phyloP scores from a whole-genome alignment of 306 rosid species.

The Cyclanthera cordifolia region DNA sequence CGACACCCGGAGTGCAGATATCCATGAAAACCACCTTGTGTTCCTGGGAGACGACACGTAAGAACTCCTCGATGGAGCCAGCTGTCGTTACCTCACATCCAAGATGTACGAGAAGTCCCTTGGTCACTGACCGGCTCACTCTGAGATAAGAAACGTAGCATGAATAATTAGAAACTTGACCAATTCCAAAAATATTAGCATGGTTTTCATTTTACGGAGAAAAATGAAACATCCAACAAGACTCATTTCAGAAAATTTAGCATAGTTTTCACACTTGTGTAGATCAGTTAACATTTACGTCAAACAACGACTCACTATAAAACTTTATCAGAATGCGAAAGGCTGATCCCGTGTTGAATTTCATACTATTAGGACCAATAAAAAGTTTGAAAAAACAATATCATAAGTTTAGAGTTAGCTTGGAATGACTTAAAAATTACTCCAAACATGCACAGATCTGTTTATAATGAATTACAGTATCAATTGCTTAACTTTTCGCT shows the following conservation, averaged over 20 bases:
- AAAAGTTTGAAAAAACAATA: not conserved
- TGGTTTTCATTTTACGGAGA: no score
- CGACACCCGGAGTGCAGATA: slow-evolving; percentile 42
- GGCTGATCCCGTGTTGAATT: not conserved
- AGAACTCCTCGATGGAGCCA: slow-evolving; percentile 56
- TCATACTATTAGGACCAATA: not conserved
- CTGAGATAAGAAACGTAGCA: slow-evolving; percentile 25
- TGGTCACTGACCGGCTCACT: slow-evolving; percentile 71
- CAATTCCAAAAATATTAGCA: no score
- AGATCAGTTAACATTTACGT: not conserved
- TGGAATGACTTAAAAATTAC: no score
- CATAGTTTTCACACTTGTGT: not conserved
- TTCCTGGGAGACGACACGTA: slow-evolving; percentile 49
- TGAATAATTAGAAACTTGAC: not conserved
- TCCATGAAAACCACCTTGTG: slow-evolving; percentile 76
- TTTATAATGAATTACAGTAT: not conserved
- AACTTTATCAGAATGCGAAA: not conserved
- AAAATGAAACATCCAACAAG: no score
- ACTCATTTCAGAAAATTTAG: no score
- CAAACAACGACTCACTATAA: not conserved
- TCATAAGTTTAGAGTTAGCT: not conserved
- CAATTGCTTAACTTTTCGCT: not conserved
- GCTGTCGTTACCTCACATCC: slow-evolving; percentile 70
- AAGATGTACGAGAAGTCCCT: slow-evolving; percentile 74
- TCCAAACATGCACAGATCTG: no score